Evolutionary conservation across 2,329 filamentous ascomycete genomes (phyloP).

Genomic region (Fusarium irregulare): DNA sequence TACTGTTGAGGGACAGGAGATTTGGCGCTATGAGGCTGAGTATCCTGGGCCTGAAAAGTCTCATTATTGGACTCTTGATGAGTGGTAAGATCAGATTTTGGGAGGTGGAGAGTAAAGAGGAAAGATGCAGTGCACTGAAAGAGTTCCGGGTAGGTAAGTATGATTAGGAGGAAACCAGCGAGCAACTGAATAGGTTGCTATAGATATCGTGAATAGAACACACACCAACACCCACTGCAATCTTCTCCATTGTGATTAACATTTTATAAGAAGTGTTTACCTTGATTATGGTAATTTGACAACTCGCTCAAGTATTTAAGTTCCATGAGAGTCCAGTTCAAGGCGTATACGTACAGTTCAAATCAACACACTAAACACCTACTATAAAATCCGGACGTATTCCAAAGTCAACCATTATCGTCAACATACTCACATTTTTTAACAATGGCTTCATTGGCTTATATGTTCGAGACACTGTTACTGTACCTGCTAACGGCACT

Average conservation of each 20-base stretch:
- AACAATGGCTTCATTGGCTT: not conserved
- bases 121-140: too few relatives aligned
- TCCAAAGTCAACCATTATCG: not conserved
- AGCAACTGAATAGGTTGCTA: too few relatives aligned
- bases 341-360: too few relatives aligned
- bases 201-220: not conserved
- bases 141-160: not conserved
- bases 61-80: not conserved
- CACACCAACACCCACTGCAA: not conserved
- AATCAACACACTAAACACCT: too few relatives aligned
- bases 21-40: not conserved
- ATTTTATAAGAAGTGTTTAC: too few relatives aligned
- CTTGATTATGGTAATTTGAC: too few relatives aligned
- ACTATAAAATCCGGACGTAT: too few relatives aligned
- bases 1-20: not conserved
- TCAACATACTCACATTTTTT: accelerated
- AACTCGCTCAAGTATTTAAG: too few relatives aligned
- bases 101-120: accelerated
- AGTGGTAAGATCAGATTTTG: accelerated
- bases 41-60: not conserved
- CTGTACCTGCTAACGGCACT: not conserved
- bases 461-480: not conserved
- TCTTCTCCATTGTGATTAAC: accelerated
- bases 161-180: accelerated
- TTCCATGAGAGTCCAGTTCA: too few relatives aligned